Evolutionary conservation across 2,329 filamentous ascomycete genomes (phyloP).

Genomic region (Sporothrix brunneoviolacea): DNA sequence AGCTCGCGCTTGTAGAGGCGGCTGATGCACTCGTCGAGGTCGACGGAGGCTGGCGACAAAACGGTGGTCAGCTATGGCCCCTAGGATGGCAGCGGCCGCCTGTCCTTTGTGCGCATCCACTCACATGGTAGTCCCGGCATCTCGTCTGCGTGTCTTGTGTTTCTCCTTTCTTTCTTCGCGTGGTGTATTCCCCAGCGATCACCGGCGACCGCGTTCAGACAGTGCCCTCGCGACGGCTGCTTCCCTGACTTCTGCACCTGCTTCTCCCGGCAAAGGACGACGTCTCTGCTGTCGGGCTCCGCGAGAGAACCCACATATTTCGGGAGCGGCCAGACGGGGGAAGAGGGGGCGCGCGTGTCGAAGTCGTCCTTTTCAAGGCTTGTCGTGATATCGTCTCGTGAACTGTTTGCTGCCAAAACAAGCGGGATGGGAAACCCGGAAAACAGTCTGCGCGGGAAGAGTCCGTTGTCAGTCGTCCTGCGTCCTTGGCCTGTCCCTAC

Average conservation of each 20-base stretch:
- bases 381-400: too few relatives aligned
- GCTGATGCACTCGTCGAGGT: conserved; percentile 97
- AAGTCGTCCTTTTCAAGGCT: not conserved
- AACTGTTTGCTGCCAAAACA: too few relatives aligned
- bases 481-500: not conserved
- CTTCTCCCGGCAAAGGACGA: conserved; percentile 22
- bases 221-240: not conserved
- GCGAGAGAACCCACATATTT: conserved; percentile 24
- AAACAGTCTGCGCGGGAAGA: too few relatives aligned
- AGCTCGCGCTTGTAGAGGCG: conserved; percentile 96
- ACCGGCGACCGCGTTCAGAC: not conserved
- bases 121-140: conserved; percentile 30
- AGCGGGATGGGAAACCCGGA: too few relatives aligned
- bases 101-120: conserved; percentile 11
- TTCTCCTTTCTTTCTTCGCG: not conserved
- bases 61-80: not conserved
- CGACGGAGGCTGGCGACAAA: conserved; percentile 69
- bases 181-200: not conserved
- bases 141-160: conserved; percentile 10
- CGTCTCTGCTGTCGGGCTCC: conserved; percentile 22
- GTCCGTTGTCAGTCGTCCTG: too few relatives aligned
- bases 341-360: not conserved
- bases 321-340: not conserved
- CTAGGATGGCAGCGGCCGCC: not conserved
- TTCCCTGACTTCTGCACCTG: conserved; percentile 5